phyloP scores from a whole-genome alignment of 2,329 filamentous ascomycete genomes.

The Diaporthe ampelina region DNA sequence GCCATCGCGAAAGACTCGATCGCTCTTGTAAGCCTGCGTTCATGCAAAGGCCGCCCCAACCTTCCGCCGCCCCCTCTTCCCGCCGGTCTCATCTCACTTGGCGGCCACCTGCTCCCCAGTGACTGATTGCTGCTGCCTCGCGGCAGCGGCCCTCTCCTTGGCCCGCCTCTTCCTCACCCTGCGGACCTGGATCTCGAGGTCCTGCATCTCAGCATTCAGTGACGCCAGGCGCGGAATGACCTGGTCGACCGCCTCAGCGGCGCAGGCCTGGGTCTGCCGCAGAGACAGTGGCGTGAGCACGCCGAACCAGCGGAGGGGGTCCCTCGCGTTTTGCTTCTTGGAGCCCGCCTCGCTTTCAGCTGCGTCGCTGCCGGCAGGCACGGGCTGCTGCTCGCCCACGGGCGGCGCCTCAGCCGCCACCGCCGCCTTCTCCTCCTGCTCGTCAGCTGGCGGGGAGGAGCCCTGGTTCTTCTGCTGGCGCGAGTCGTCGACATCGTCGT shows the following conservation, averaged over 20 bases:
- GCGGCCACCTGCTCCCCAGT: constrained; percentile 15
- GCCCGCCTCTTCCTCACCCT: constrained; percentile 69
- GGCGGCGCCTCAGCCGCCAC: constrained; percentile 21
- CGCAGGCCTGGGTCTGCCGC: constrained; percentile 70
- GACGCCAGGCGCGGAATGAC: constrained; percentile 70
- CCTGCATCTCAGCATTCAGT: constrained; percentile 71
- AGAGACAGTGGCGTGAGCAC: constrained; percentile 66
- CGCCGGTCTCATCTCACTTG: constrained; percentile 13
- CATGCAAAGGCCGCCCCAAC: neutral
- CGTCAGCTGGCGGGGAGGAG: neutral
- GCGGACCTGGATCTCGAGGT: constrained; percentile 78
- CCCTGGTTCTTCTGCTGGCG: neutral
- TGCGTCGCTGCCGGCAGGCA: constrained; percentile 32
- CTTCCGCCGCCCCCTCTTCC: neutral
- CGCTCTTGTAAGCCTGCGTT: neutral
- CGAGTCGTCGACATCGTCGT: neutral
- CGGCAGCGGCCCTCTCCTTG: constrained; percentile 58
- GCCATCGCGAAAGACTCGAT: neutral
- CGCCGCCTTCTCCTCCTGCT: neutral
- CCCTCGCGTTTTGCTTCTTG: constrained; percentile 48
- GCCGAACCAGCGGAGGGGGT: constrained; percentile 73
- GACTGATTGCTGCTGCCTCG: constrained; percentile 45
- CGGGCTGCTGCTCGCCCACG: constrained; percentile 27
- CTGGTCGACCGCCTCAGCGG: constrained; percentile 68
- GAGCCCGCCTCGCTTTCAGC: constrained; percentile 36